Conservation (phyloP, 2,329 filamentous ascomycete species). For the Fusarium sp. region DNA sequence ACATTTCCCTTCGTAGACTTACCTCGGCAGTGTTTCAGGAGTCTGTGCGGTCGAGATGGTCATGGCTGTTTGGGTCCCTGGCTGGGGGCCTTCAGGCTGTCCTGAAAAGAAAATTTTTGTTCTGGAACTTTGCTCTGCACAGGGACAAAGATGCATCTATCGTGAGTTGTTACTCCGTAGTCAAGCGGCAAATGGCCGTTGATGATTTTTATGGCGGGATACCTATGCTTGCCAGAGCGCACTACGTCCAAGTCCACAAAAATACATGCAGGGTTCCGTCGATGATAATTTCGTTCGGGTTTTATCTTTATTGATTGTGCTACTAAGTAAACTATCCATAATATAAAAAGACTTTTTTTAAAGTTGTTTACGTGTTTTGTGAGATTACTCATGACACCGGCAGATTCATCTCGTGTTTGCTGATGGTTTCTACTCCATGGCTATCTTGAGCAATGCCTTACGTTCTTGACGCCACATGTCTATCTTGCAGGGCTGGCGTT, state of each 20-base stretch:
- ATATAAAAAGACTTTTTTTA: background rate
- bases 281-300: slow-evolving; percentile 14
- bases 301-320: slow-evolving; percentile 15
- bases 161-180: background rate
- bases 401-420: slow-evolving; percentile 3
- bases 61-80: slow-evolving; percentile 9
- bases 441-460: slow-evolving; percentile 7
- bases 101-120: slow-evolving; percentile 17
- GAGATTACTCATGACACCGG: background rate
- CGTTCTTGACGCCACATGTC: background rate
- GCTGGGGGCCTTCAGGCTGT: slow-evolving; percentile 11
- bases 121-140: slow-evolving; percentile 20
- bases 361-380: background rate
- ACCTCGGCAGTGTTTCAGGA: slow-evolving; percentile 27
- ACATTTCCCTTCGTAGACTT: background rate
- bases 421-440: background rate
- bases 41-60: slow-evolving; percentile 15
- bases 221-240: background rate
- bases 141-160: slow-evolving; percentile 3
- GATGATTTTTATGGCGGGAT: background rate
- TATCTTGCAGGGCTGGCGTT: slow-evolving; percentile 18
- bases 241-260: background rate
- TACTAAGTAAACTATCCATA: background rate
- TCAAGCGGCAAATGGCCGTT: background rate
- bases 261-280: slow-evolving; percentile 1